phyloP scores from a whole-genome alignment of 1,284 basidiomycete species.

The Fomitopsis pinicola region DNA sequence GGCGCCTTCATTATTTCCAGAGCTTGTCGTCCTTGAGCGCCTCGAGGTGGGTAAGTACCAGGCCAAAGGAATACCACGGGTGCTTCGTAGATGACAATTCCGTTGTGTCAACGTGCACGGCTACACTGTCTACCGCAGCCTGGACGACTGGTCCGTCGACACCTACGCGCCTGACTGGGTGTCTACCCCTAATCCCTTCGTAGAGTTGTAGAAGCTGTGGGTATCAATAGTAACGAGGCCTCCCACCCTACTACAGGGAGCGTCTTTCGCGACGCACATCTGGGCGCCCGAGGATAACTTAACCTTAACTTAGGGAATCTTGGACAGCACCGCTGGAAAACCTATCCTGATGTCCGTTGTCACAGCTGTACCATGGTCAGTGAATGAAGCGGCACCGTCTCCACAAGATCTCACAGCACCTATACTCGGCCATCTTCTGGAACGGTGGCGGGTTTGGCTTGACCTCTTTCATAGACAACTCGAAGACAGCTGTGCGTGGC shows the following conservation, averaged over 20 bases:
- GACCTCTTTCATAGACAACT: conserved; percentile 58
- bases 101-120: no score
- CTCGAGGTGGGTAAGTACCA: no score
- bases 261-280: conserved; percentile 46
- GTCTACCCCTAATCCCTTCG: conserved; percentile 13
- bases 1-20: no score
- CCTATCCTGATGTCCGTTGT: conserved; percentile 28
- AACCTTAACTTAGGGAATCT: conserved; percentile 27
- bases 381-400: background rate
- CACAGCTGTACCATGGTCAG: no score
- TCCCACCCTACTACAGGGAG: conserved; percentile 51
- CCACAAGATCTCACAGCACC: conserved; percentile 57
- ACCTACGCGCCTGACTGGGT: conserved; percentile 54
- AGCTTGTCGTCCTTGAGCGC: no score
- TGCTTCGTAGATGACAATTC: no score
- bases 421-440: conserved; percentile 57
- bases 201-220: conserved; percentile 26
- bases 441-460: conserved; percentile 43
- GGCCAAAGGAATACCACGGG: no score
- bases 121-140: conserved; percentile 44
- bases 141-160: conserved; percentile 37
- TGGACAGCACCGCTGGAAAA: conserved; percentile 28
- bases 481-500: conserved; percentile 40
- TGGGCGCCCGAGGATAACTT: conserved; percentile 56
- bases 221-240: conserved; percentile 17